These are phyloP conservation scores for Russula sp. DNA, from an alignment of 768 basidiomycete species.

Conservation along the genomic window DNA sequence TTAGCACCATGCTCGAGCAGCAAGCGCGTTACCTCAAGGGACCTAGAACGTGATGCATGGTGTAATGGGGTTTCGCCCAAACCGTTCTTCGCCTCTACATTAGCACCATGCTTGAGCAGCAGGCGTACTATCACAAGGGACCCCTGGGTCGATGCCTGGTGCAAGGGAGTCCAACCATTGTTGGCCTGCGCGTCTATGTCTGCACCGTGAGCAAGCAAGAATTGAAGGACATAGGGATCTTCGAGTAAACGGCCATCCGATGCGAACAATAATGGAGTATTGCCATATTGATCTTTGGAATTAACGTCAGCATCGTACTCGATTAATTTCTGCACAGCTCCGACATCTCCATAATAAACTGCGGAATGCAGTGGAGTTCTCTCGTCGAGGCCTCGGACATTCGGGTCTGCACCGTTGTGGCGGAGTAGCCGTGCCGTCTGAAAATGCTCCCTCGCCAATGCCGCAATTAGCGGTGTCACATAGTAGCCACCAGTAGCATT, in stretches of 20 bases:
- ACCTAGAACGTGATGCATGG: too few species aligned
- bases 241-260: neutral
- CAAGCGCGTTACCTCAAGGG: too few species aligned
- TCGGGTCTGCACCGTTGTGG: neutral
- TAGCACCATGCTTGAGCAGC: neutral
- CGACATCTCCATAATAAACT: neutral
- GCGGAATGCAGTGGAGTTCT: neutral
- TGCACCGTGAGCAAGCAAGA: neutral
- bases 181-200: neutral
- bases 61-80: too few species aligned
- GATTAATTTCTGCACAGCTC: neutral
- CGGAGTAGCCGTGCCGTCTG: neutral
- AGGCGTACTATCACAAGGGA: neutral
- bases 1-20: too few species aligned
- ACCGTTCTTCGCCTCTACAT: neutral
- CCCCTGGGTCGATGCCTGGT: neutral
- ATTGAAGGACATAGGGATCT: neutral
- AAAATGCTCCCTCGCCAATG: neutral
- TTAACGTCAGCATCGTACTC: neutral
- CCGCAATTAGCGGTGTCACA: neutral
- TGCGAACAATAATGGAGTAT: neutral
- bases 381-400: fast-evolving
- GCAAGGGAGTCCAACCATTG: neutral
- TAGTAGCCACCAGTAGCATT: neutral
- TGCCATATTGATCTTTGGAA: neutral